These are phyloP conservation scores for Cutaneotrichosporon sp. DNA, from an alignment of 1,284 basidiomycete species.

Conservation along the genomic window DNA sequence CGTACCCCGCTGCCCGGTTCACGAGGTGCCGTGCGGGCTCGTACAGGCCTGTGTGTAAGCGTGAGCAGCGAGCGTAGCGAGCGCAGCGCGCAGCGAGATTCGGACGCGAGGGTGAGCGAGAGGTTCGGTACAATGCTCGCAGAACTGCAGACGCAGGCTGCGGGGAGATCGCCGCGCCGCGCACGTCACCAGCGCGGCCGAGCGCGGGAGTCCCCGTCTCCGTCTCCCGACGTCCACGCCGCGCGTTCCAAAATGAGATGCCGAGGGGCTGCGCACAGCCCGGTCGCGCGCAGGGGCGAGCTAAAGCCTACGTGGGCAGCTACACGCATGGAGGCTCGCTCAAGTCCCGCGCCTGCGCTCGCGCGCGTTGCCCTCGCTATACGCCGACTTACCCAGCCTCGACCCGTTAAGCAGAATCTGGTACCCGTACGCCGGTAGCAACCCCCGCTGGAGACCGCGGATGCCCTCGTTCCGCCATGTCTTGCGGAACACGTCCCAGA, in stretches of 20 bases:
- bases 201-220: no score
- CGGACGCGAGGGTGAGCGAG: no score
- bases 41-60: slow-evolving; percentile 67
- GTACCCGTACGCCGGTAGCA: slow-evolving; percentile 87
- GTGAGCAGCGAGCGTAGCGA: no score
- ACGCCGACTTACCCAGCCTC: slow-evolving; percentile 71
- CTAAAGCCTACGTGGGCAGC: not conserved
- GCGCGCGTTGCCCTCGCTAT: no score
- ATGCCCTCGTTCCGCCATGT: slow-evolving; percentile 89
- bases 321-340: no score
- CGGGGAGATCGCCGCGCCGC: no score
- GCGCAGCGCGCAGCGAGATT: no score
- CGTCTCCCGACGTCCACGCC: no score
- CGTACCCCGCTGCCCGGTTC: slow-evolving; percentile 65
- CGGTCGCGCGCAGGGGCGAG: not conserved
- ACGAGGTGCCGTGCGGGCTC: slow-evolving; percentile 76
- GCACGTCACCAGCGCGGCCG: no score
- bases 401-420: slow-evolving; percentile 95
- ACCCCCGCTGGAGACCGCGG: slow-evolving; percentile 81
- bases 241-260: no score
- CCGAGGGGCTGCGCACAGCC: not conserved
- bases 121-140: no score
- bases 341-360: not conserved
- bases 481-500: slow-evolving; percentile 79
- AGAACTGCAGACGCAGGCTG: no score